Evolutionary conservation across 352 stramenopile species (phyloP).

Genomic region (Globisporangium emineosum): DNA sequence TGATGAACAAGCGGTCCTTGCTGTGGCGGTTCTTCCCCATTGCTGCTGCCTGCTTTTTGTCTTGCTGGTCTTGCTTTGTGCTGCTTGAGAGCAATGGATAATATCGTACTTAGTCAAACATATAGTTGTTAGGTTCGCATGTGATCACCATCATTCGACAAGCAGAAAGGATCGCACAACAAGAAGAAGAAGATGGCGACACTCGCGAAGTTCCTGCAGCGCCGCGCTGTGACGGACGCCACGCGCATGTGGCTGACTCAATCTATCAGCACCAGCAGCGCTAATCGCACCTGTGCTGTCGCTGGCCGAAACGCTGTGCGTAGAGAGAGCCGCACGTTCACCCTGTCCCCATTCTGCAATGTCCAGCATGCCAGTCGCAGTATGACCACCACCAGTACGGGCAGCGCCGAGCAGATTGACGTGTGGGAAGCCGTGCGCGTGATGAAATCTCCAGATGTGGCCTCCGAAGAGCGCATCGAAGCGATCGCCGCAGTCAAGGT

Average conservation of each 20-base stretch:
- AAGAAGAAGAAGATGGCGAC: slow-evolving; percentile 7
- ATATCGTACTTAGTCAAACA: neutral
- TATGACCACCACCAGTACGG: slow-evolving; percentile 4
- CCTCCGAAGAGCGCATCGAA: slow-evolving; percentile 27
- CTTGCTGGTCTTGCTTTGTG: neutral
- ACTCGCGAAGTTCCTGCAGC: slow-evolving; percentile 8
- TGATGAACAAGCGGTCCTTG: slow-evolving; percentile 89
- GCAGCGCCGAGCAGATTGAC: neutral
- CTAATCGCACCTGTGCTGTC: neutral
- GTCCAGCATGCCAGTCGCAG: neutral
- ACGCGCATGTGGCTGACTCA: neutral
- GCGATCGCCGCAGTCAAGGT: slow-evolving; percentile 35
- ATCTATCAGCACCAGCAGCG: neutral
- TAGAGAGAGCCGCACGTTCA: neutral
- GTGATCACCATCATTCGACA: neutral
- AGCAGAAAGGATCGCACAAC: slow-evolving; percentile 6
- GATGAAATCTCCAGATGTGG: slow-evolving; percentile 36
- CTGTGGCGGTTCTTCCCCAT: slow-evolving; percentile 91
- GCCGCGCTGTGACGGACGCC: neutral
- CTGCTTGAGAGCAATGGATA: neutral
- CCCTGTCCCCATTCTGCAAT: neutral
- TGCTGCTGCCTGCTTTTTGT: neutral
- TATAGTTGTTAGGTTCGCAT: neutral
- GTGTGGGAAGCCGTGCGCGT: slow-evolving; percentile 27
- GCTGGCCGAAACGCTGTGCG: neutral